A percentile compares a stretch with the other conserved stretches of the same genome.
These are phyloP conservation scores for Herpetospermum pedunculosum DNA, from an alignment of 306 rosid genomes.

Conservation along the genomic window DNA sequence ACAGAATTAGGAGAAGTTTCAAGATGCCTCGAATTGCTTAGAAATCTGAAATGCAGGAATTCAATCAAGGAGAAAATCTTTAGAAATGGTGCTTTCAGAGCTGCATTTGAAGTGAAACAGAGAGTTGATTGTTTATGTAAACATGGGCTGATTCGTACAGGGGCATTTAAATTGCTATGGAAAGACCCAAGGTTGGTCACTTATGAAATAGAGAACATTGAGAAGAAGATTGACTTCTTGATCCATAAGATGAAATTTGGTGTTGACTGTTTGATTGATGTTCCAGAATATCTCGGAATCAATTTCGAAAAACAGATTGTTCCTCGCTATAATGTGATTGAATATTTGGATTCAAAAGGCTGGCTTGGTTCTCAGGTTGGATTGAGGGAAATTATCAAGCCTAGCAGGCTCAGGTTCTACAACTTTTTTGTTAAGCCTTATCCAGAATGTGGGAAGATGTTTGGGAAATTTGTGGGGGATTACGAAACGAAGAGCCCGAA, in stretches of 20 bases:
- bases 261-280: slow-evolving; percentile 51
- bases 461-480: slow-evolving; percentile 36
- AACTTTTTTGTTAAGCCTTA: slow-evolving; percentile 83
- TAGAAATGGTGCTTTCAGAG: slow-evolving; percentile 37
- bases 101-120: slow-evolving; percentile 62
- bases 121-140: slow-evolving; percentile 65
- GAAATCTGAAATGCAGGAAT: slow-evolving; percentile 56
- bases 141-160: slow-evolving; percentile 52
- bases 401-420: slow-evolving; percentile 69
- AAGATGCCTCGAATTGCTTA: slow-evolving; percentile 36
- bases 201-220: slow-evolving; percentile 43
- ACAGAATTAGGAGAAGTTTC: slow-evolving; percentile 67
- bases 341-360: slow-evolving; percentile 56
- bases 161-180: slow-evolving; percentile 65
- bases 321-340: slow-evolving; percentile 58
- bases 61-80: slow-evolving; percentile 37
- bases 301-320: slow-evolving; percentile 79
- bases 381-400: slow-evolving; percentile 57
- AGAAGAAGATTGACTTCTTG: slow-evolving; percentile 63
- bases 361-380: slow-evolving; percentile 56
- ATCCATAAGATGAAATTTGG: slow-evolving; percentile 40
- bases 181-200: slow-evolving; percentile 65
- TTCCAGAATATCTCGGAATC: slow-evolving; percentile 69
- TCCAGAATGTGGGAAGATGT: slow-evolving; percentile 66
- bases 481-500: slow-evolving; percentile 19